A percentile compares a stretch with the other conserved stretches of the same genome.
Conservation (phyloP, 2,329 filamentous ascomycete species). For the Trichoderma harzianum region DNA sequence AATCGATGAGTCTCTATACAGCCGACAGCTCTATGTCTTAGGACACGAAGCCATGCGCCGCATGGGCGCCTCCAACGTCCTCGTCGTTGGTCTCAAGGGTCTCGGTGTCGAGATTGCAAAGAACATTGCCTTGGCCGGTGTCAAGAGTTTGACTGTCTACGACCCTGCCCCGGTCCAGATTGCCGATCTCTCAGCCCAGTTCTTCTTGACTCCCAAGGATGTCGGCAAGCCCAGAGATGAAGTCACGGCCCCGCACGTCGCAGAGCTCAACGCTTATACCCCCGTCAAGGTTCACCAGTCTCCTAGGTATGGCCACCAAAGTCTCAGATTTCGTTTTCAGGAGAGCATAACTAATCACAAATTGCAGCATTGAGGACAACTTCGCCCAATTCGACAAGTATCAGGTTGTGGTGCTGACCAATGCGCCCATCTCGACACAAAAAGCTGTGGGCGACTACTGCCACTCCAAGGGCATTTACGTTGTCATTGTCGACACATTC, state of each 20-base stretch:
- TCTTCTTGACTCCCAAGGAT: slow-evolving; percentile 86
- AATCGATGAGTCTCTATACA: slow-evolving; percentile 72
- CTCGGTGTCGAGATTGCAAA: slow-evolving; percentile 98
- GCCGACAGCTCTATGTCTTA: slow-evolving; percentile 68
- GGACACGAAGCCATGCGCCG: slow-evolving; percentile 92
- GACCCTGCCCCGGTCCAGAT: slow-evolving; percentile 82
- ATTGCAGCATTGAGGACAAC: slow-evolving; percentile 65
- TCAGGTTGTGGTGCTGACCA: slow-evolving; percentile 88
- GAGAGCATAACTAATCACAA: background rate
- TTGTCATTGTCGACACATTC: slow-evolving; percentile 84
- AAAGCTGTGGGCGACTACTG: slow-evolving; percentile 86
- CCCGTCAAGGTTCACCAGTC: slow-evolving; percentile 76
- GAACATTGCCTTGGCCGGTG: slow-evolving; percentile 95
- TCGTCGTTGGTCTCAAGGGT: slow-evolving; percentile 87
- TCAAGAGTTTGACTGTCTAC: slow-evolving; percentile 93
- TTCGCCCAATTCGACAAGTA: slow-evolving; percentile 82
- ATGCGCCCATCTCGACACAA: slow-evolving; percentile 76
- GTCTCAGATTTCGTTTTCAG: slow-evolving; percentile 7
- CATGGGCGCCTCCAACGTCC: slow-evolving; percentile 93
- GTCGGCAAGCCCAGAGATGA: slow-evolving; percentile 88
- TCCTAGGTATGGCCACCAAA: slow-evolving; percentile 42
- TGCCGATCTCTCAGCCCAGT: slow-evolving; percentile 91
- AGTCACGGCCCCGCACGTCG: slow-evolving; percentile 82
- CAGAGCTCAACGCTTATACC: slow-evolving; percentile 94
- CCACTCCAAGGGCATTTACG: slow-evolving; percentile 87